A percentile compares a stretch with the other conserved stretches of the same genome.
phyloP scores from a whole-genome alignment of 2,329 filamentous ascomycete genomes.

The Rachicladosporium sp. region DNA sequence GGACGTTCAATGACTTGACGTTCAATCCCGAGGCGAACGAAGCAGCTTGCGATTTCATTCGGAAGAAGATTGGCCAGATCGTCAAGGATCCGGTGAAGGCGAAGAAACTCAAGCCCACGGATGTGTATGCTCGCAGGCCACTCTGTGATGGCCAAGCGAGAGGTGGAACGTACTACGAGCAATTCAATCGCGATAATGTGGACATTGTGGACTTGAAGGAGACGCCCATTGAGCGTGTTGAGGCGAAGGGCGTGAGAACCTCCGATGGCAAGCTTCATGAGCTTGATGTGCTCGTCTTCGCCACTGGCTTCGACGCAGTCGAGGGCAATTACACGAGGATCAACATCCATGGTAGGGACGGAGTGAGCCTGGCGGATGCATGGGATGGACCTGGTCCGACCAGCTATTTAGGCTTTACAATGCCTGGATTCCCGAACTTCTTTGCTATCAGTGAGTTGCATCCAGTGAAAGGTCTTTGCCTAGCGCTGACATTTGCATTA shows the following conservation, averaged over 20 bases:
- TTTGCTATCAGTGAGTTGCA: conserved; percentile 29
- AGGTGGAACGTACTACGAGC: conserved; percentile 13
- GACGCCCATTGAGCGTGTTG: conserved; percentile 35
- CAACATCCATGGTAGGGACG: conserved; percentile 19
- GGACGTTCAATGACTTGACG: conserved; percentile 23
- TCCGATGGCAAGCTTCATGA: conserved; percentile 12
- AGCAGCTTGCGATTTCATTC: conserved; percentile 40
- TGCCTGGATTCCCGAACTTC: conserved; percentile 32
- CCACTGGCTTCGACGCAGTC: conserved; percentile 29
- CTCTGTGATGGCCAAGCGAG: conserved; percentile 37
- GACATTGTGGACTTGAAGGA: conserved; percentile 16
- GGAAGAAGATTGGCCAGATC: conserved; percentile 19
- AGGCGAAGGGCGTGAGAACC: conserved; percentile 12
- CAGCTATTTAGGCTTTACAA: conserved; percentile 28
- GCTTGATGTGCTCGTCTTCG: conserved; percentile 27
- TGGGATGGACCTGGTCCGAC: conserved; percentile 22
- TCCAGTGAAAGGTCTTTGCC: too few species aligned
- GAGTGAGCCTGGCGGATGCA: conserved; percentile 18
- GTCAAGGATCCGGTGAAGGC: conserved; percentile 42
- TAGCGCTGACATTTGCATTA: too few species aligned
- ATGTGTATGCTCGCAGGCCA: conserved; percentile 51
- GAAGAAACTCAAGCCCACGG: conserved; percentile 47
- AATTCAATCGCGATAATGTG: conserved; percentile 17
- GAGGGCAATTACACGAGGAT: conserved; percentile 25
- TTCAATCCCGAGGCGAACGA: conserved; percentile 37